phyloP scores from a whole-genome alignment of 768 basidiomycete species.

The Pilatotrama ljubarskyi region DNA sequence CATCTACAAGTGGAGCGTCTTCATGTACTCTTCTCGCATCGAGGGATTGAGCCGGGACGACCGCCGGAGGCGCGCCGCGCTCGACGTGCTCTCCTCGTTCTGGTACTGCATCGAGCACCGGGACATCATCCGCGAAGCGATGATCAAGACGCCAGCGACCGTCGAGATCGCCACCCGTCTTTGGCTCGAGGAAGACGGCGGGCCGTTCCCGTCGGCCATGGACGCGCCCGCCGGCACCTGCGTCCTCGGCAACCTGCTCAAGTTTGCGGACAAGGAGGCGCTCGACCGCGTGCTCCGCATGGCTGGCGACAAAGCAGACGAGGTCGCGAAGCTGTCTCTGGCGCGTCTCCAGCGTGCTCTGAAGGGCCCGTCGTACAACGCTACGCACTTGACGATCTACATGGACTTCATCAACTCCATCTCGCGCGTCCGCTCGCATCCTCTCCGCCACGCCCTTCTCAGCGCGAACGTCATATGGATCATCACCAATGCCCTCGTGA shows the following conservation, averaged over 20 bases:
- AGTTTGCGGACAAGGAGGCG: constrained; percentile 18
- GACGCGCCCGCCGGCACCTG: constrained; percentile 34
- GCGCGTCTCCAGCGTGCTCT: constrained; percentile 31
- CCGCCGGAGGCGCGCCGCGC: constrained; percentile 21
- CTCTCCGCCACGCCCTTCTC: constrained; percentile 36
- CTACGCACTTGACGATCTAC: constrained; percentile 26
- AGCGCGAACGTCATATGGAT: constrained; percentile 33
- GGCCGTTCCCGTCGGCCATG: constrained; percentile 20
- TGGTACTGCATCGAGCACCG: constrained; percentile 34
- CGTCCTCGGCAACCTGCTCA: constrained; percentile 34
- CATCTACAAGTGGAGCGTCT: constrained; percentile 40
- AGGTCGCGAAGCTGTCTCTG: constrained; percentile 33
- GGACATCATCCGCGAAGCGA: constrained; percentile 31
- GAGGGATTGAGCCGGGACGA: constrained; percentile 20
- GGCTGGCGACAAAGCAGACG: constrained; percentile 30
- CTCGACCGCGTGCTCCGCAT: constrained; percentile 34
- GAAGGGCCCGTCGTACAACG: constrained; percentile 22
- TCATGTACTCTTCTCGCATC: constrained; percentile 33
- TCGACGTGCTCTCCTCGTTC: constrained; percentile 33
- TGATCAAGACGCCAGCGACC: constrained; percentile 33
- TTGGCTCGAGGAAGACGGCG: constrained; percentile 36
- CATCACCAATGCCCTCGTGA: constrained; percentile 35
- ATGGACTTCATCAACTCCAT: constrained; percentile 37
- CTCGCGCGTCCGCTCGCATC: constrained; percentile 30
- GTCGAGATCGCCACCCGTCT: constrained; percentile 39